Conservation (phyloP, 306 rosid species). For the Casuarina equisetifolia region DNA sequence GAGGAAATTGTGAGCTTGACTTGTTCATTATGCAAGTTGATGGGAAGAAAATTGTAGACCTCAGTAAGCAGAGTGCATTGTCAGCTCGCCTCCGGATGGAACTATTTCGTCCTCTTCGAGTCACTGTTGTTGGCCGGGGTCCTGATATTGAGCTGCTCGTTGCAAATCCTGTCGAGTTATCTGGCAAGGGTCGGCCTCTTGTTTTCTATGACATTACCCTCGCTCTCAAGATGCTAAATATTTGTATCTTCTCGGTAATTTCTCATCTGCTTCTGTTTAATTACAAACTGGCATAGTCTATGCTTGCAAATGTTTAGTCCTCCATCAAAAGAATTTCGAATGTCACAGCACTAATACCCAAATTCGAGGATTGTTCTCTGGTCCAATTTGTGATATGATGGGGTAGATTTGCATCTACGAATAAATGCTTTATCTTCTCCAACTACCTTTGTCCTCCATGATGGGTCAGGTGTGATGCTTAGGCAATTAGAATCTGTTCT, state of each 20-base stretch:
- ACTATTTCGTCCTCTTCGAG: constrained; percentile 81
- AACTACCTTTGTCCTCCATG: background rate
- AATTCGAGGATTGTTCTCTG: background rate
- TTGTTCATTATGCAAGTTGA: constrained; percentile 90
- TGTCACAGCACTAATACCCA: background rate
- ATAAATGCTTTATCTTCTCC: background rate
- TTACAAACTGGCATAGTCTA: constrained; percentile 5
- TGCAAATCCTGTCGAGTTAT: constrained; percentile 88
- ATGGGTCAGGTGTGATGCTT: background rate
- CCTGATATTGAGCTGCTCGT: constrained; percentile 88
- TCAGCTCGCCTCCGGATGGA: constrained; percentile 67
- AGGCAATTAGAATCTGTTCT: background rate
- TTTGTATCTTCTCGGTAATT: constrained; percentile 80
- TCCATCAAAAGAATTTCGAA: background rate
- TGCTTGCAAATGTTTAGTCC: constrained; percentile 21
- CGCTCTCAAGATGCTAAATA: constrained; percentile 72
- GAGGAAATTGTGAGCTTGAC: constrained; percentile 76
- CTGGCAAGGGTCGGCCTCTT: constrained; percentile 93
- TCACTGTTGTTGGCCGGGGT: constrained; percentile 73
- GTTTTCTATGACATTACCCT: constrained; percentile 84
- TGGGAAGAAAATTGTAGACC: constrained; percentile 84
- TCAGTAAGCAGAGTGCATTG: constrained; percentile 70
- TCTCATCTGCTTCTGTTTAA: constrained; percentile 16
- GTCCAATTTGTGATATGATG: background rate
- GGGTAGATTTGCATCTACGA: background rate